Percentiles rank a stretch among this genome's conserved stretches.
Evolutionary conservation across 2,329 filamentous ascomycete genomes (phyloP).

Genomic region (Botrytis aclada): DNA sequence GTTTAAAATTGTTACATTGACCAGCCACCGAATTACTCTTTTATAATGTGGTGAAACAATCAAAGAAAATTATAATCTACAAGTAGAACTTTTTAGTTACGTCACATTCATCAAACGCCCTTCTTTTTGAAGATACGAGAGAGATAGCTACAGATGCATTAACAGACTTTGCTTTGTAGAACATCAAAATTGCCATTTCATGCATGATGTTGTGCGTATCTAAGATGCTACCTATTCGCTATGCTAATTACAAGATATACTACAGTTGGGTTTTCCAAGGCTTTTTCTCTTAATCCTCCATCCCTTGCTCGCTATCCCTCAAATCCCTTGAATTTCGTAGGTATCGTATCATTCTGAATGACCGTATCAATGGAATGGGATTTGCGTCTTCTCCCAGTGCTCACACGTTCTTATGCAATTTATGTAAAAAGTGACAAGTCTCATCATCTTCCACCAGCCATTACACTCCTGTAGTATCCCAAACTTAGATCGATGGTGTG

Average conservation of each 20-base stretch:
- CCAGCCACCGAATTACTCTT: not conserved
- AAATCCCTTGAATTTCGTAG: conserved; percentile 17
- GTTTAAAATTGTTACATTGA: not conserved
- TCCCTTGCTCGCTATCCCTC: conserved; percentile 31
- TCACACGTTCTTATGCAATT: conserved; percentile 6
- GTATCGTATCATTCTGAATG: conserved; percentile 24
- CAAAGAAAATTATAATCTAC: not conserved
- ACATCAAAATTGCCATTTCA: conserved; percentile 18
- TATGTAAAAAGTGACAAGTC: conserved; percentile 1
- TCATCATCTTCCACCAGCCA: conserved; percentile 30
- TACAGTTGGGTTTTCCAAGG: conserved; percentile 22
- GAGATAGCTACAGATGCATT: not conserved
- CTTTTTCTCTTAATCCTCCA: conserved; percentile 27
- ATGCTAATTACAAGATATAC: conserved; percentile 28
- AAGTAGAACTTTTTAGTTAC: not conserved
- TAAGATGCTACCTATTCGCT: conserved; percentile 23
- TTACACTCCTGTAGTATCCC: conserved; percentile 54
- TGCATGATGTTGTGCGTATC: conserved; percentile 19
- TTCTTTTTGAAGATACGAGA: not conserved
- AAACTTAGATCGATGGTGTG: conserved; percentile 69
- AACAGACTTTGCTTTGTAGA: conserved; percentile 7
- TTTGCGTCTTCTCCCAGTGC: not conserved
- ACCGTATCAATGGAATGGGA: conserved; percentile 5
- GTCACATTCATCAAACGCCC: not conserved
- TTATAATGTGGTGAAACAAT: not conserved